These are phyloP conservation scores for Suillus americanus DNA, from an alignment of 768 basidiomycete genomes.

Conservation along the genomic window DNA sequence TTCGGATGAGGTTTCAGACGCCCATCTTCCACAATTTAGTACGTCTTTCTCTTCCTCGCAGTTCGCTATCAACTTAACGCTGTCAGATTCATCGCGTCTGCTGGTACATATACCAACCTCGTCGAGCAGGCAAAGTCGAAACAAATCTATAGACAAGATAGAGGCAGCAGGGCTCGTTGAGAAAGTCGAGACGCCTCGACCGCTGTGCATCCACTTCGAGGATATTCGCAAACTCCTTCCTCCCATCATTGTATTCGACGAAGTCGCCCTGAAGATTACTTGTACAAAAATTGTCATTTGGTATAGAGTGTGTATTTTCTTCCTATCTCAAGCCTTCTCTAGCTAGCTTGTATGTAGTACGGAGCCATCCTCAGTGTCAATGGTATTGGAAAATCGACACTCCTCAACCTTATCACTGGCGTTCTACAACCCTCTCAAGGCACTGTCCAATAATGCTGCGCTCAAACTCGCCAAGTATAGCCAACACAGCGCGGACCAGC, in stretches of 20 bases:
- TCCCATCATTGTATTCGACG: slow-evolving; percentile 94
- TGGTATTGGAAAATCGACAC: slow-evolving; percentile 92
- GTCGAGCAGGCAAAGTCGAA: slow-evolving; percentile 99
- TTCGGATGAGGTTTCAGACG: no score
- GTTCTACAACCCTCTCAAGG: slow-evolving; percentile 79
- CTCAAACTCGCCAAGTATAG: slow-evolving; percentile 98
- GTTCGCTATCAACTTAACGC: slow-evolving; percentile 10
- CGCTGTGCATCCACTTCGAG: slow-evolving; percentile 93
- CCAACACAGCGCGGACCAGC: slow-evolving; percentile 97
- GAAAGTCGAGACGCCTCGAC: slow-evolving; percentile 74
- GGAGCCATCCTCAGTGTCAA: slow-evolving; percentile 96
- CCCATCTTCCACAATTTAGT: no score
- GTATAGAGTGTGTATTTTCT: slow-evolving; percentile 77
- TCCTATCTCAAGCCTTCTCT: slow-evolving; percentile 2
- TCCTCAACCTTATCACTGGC: slow-evolving; percentile 87
- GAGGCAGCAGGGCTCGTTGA: slow-evolving; percentile 97
- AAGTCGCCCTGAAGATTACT: slow-evolving; percentile 84
- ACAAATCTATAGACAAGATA: slow-evolving; percentile 99
- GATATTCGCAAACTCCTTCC: slow-evolving; percentile 95
- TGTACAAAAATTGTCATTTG: slow-evolving; percentile 90
- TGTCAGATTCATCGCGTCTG: slow-evolving; percentile 92
- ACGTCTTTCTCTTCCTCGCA: slow-evolving; percentile 22
- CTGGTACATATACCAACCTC: slow-evolving; percentile 98
- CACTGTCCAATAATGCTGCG: slow-evolving; percentile 79
- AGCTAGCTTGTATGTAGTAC: slow-evolving; percentile 49